Base-by-base conservation (phyloP, 495 filamentous ascomycete genomes). In the Penicillium psychrofluorescens region DNA sequence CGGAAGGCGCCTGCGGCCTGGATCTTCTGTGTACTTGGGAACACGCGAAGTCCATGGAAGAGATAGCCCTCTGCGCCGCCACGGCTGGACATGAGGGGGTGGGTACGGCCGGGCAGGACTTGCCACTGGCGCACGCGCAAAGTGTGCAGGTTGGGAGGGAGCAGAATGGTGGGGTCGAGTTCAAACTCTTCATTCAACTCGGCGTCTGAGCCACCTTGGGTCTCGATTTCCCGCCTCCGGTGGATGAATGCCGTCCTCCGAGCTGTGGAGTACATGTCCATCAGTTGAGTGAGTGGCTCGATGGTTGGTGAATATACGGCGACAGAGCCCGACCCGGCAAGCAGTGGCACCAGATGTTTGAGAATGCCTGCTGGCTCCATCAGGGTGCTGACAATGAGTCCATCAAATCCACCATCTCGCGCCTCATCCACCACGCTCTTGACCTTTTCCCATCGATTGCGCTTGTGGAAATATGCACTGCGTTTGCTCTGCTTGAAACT, bases 31-130 rank as follows among this genome's bases (percentile, higher is more conserved):
- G 84, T 73, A 0, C 83, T 78, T 2, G 94, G 92, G 31, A 88
- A 62, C 7, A 92, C 90, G 46, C 81, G 79, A 48, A 83, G 85
- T 6, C 70, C 94, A 46, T 86, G 87, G 55, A 96, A 92, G 13
- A 98, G 63, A 62, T 85, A 97, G 4, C 92, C 92, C 63, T 97
- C 90, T 0, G 89, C 80, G 1, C 92, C 91, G 27, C 92, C 92
- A 14, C 79, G 75, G 38, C 79, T 76, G 35, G 86, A 92, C 92
- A 98, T 98, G 31, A 90, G 54, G 12, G 92, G 92, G 66, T 98
- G 92, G 43, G 92, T 96, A 38, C 92, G 71, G 4, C 90, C 88
- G 0, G 92, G 94, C 28, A 97, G 66, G 1, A 95, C 90, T 69
- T 98, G 92, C 85, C 86, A 97, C 28, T 74, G 70, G 40, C 86